Base-by-base conservation (phyloP, 208 protist species). In the Lotmaria passim region DNA sequence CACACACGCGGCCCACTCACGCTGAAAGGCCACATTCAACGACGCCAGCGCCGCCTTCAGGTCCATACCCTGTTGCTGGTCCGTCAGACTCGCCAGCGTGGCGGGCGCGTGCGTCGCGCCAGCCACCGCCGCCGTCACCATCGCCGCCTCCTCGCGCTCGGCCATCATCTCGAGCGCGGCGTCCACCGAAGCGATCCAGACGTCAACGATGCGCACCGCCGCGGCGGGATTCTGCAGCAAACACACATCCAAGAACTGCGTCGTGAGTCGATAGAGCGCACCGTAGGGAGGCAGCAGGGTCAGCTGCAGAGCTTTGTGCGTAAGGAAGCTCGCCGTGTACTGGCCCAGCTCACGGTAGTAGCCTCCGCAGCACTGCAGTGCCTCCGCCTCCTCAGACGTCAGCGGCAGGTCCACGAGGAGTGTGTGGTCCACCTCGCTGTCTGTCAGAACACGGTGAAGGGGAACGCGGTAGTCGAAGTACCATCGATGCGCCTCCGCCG, bases 231-330 rank as follows among this genome's bases (percentile, higher is more conserved):
- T 69, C 68, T 95, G 90, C 81, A 95, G 70, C 33, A 95, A 68
- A 36, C 85, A 88, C 28, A 93, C 86, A 71, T 90, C 81, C 5
- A 89, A 58, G 24, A 92, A 66, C 47, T 90, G 83, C 12, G 68
- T 73, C 14, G 74, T 71, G 55, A 92, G 57, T 11, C 81, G 72
- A 77, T 85, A 81, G 41, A 92, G 79, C 15, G 72, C 69, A 61
- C 90, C 90, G 63, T 91, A 87, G 12, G 87, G 85, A 1, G 83
- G 85, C 24, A 93, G 78, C 10, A 95, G 73, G 34, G 83, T 80
- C 24, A 95, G 65, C 64, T 95, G 90, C 63, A 95, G 78, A 12
- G 90, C 90, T 67, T 93, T 93, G 69, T 92, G 87, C 19, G 86
- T 91, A 50, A 93, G 67, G 50, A 88, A 95, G 60, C 75, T 62